These are phyloP conservation scores for Aphanoascus verrucosus DNA, from an alignment of 2,329 filamentous ascomycete genomes.

Conservation along the genomic window DNA sequence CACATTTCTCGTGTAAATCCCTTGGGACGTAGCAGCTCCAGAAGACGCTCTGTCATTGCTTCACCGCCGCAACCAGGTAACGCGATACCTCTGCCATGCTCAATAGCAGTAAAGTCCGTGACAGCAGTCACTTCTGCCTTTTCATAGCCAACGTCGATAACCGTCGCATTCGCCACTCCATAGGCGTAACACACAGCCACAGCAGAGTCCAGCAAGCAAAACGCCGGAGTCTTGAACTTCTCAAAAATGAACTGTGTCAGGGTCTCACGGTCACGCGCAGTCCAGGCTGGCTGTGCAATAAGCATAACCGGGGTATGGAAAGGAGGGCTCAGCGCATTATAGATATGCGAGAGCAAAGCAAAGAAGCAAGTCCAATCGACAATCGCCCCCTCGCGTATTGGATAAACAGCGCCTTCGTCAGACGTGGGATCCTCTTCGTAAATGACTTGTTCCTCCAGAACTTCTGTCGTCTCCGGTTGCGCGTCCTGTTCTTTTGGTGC, in stretches of 20 bases:
- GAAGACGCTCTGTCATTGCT: conserved; percentile 65
- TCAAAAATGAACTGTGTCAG: conserved; percentile 95
- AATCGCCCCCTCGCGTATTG: conserved; percentile 69
- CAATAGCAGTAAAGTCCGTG: conserved; percentile 66
- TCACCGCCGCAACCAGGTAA: conserved; percentile 68
- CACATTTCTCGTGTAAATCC: conserved; percentile 53
- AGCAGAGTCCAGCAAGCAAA: conserved; percentile 82
- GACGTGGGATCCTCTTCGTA: conserved; percentile 85
- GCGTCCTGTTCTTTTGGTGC: conserved; percentile 19
- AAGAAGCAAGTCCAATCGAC: conserved; percentile 88
- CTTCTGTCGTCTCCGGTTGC: conserved; percentile 24
- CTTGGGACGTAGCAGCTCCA: conserved; percentile 51
- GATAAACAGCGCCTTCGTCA: conserved; percentile 81
- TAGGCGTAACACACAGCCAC: conserved; percentile 73
- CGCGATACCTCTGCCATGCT: conserved; percentile 52
- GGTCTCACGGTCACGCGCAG: conserved; percentile 70
- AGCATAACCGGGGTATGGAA: conserved; percentile 92
- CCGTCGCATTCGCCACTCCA: conserved; percentile 66
- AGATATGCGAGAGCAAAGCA: conserved; percentile 82
- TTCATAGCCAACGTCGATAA: conserved; percentile 82
- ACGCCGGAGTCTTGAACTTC: conserved; percentile 86
- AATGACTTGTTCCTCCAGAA: conserved; percentile 42
- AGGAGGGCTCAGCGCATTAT: conserved; percentile 76
- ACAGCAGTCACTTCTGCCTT: conserved; percentile 92
- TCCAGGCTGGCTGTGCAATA: conserved; percentile 83